Conservation (phyloP, 2,329 filamentous ascomycete genomes). For the Neofusicoccum cordaticola region DNA sequence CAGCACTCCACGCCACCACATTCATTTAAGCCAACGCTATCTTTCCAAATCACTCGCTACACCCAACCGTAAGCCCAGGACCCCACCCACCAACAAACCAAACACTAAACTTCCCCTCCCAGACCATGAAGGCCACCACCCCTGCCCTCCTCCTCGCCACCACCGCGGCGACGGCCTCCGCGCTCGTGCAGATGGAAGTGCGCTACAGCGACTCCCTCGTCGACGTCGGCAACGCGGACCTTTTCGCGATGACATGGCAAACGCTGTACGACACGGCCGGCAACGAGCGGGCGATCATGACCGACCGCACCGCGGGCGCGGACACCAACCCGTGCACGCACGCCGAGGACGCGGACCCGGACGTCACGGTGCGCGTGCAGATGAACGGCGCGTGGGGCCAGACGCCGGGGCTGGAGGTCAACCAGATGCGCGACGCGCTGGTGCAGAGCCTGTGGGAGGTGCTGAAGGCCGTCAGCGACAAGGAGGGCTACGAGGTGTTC, state of each 20-base stretch:
- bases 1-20: no score
- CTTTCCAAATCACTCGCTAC: no score
- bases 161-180: neutral
- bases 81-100: no score
- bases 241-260: neutral
- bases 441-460: constrained; percentile 1
- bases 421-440: constrained; percentile 9
- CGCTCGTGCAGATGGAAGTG: neutral
- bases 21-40: no score
- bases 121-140: constrained; percentile 3
- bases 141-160: neutral
- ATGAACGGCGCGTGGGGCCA: constrained; percentile 10
- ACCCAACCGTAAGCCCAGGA: no score
- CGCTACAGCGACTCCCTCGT: neutral
- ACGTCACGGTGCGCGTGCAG: neutral
- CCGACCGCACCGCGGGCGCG: neutral
- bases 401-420: neutral
- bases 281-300: constrained; percentile 1
- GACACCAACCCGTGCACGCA: constrained; percentile 8
- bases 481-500: neutral
- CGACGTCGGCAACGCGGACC: constrained; percentile 1
- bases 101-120: neutral
- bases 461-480: neutral
- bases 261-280: neutral
- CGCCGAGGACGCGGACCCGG: neutral